Conservation (phyloP, 331 rosid genomes). For the Acacia pycnantha region DNA sequence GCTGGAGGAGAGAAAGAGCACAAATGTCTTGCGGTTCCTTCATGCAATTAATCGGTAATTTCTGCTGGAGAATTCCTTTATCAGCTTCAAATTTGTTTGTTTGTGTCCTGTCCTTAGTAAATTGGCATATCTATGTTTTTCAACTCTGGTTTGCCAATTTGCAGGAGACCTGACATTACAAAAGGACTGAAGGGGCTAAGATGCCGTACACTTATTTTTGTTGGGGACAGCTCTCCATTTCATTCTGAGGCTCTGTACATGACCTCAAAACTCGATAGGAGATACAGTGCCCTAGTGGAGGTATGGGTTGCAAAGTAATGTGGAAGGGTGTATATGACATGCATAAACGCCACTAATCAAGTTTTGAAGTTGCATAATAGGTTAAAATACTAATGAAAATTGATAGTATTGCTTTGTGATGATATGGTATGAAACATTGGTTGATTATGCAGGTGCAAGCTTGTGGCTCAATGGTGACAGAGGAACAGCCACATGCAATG, state of each 20-base stretch:
- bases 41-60: conserved; percentile 70
- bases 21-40: conserved; percentile 71
- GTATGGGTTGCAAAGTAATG: conserved; percentile 34
- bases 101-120: not conserved
- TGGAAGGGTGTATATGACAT: not conserved
- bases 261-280: conserved; percentile 78
- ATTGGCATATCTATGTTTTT: not conserved
- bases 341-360: not conserved
- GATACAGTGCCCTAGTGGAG: conserved; percentile 89
- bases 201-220: conserved; percentile 86
- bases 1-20: conserved; percentile 83
- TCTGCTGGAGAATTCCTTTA: conserved; percentile 7
- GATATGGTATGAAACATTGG: not conserved
- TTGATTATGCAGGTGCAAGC: conserved; percentile 72
- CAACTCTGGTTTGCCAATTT: conserved; percentile 26
- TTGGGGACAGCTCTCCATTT: conserved; percentile 94
- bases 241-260: conserved; percentile 87
- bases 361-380: not conserved
- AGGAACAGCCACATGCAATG: conserved; percentile 99
- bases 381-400: not conserved
- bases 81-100: not conserved
- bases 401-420: not conserved
- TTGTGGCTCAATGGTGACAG: conserved; percentile 97
- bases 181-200: conserved; percentile 65
- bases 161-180: conserved; percentile 82